Evolutionary conservation across 495 filamentous ascomycete species (phyloP), one percentile per base, ranked within the genome.

Genomic region (Haplographium delicatum): DNA sequence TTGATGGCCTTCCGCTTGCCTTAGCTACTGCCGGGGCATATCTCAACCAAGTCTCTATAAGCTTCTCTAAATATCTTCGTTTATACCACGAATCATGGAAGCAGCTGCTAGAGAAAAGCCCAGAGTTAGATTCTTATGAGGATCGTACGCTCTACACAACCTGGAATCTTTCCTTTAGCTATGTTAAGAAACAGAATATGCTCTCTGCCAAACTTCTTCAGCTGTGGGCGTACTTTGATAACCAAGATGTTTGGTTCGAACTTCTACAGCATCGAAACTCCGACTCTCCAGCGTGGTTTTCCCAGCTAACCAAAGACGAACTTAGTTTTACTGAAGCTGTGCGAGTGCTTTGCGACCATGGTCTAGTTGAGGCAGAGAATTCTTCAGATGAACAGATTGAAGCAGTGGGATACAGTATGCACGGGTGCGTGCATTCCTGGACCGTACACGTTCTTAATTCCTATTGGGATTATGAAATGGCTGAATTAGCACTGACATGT

Each of bases 201-300:
- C 43, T 53, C 18, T 58, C 72, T 26, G 67, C 72, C 22, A 33
- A 65, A 9, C 56, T 78, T 20, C 61, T 79, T 13, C 52, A 63
- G 6, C 53, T 75, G n/a, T n/a, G n/a, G n/a, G n/a, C n/a, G n/a
- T n/a, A n/a, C n/a, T n/a, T n/a, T n/a, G n/a, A n/a, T n/a, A 73
- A 72, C 52, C 65, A 70, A 48, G 73, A 78, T 61, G 61, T 76
- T 39, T 78, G 71, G 72, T 73, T 65, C 50, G 65, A 72, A 47
- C 61, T 77, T 39, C 48, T 63, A 34, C 44, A 48, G 37, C 15
- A 57, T 16, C 28, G 31, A 5, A 26, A 46, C 26, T 37, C 49
- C n/a, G 20, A 55, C 4, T 46, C 51, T 35, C 49, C 47, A 43
- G 50, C 48, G 25, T 56, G 57, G 54, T 22, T 56, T 34, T 26